Base-by-base conservation (phyloP, 1,284 basidiomycete genomes). In the Bjerkandera adusta region DNA sequence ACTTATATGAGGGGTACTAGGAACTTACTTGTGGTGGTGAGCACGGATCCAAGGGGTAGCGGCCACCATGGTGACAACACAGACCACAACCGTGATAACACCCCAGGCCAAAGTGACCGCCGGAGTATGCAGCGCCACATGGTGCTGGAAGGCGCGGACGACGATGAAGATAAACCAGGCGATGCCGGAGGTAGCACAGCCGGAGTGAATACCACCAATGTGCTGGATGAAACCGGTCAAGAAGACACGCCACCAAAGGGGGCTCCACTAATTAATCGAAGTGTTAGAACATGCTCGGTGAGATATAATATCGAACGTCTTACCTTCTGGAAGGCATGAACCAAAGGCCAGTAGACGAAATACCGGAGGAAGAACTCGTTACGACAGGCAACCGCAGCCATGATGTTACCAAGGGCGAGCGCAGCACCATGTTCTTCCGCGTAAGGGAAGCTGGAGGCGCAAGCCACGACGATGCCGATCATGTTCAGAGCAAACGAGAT, bases 361-460 rank as follows among this genome's bases (percentile, higher is more conserved):
- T 43, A 43, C 7, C 49, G 49, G 20, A 51, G 41, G 36, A 51
- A 51, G 36, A 51, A 43, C 49, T 51, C 49, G 37, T 51, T 51
- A 26, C 49, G 49, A 34, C 49, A 51, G 21, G 49, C 49, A 15
- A 51, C 49, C n/a, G 49, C 27, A 8, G 45, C 49, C 6, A 34
- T 43, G 18, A 51, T 32, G 33, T 51, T 51, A 34, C 49, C 49
- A 20, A 51, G 42, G 15, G 49, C 49, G 7, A 51, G 2, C 7
- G 49, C 49, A 16, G 49, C 45, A n/a, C 39, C 45, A 21, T 51
- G 45, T 5, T 36, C 29, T 16, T 51, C 41, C 4, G 49, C 49
- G 24, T 51, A 51, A 16, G 36, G 27, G 36, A 30, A 21, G 35
- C 33, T 36, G n/a, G 33, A 41, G 4, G 27, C 20, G 27, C 40